phyloP scores from a whole-genome alignment of 2,329 filamentous ascomycete species.

The Paraconiothyrium brasiliense region DNA sequence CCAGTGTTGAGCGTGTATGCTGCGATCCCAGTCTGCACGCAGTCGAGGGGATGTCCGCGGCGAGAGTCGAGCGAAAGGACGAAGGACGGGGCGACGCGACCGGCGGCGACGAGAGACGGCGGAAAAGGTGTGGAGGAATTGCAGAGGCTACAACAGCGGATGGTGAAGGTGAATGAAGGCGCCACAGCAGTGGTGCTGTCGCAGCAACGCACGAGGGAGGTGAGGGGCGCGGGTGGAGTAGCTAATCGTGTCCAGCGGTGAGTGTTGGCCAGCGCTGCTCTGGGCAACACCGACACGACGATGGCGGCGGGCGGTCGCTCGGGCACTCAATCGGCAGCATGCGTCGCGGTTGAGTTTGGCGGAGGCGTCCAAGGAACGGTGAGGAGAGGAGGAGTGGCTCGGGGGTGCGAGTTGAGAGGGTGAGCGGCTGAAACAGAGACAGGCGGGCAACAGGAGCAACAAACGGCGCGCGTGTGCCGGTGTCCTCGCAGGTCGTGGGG shows the following conservation, averaged over 20 bases:
- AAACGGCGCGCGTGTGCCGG: conserved; percentile 2
- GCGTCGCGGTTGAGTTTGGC: conserved; percentile 26
- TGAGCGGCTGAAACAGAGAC: conserved; percentile 40
- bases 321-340: conserved; percentile 25
- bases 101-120: conserved; percentile 1
- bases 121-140: not conserved
- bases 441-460: conserved; percentile 17
- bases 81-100: conserved; percentile 4
- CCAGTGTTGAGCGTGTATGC: conserved; percentile 31
- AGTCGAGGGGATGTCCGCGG: conserved; percentile 14
- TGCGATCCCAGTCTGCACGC: conserved; percentile 9
- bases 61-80: conserved; percentile 15
- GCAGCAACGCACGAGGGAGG: not conserved
- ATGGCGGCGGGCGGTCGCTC: conserved; percentile 11
- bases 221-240: conserved; percentile 13
- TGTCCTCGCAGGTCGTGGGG: conserved; percentile 3
- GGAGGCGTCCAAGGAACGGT: conserved; percentile 20
- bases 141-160: conserved; percentile 5
- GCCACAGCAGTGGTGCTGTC: conserved; percentile 8
- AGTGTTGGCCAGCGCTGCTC: conserved; percentile 12
- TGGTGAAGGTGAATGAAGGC: conserved; percentile 6
- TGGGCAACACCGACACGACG: conserved; percentile 7
- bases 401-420: conserved; percentile 31
- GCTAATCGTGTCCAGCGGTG: conserved; percentile 19
- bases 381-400: conserved; percentile 17